Base-by-base conservation (phyloP, 306 rosid genomes). In the Hylodesmum podocarpum region DNA sequence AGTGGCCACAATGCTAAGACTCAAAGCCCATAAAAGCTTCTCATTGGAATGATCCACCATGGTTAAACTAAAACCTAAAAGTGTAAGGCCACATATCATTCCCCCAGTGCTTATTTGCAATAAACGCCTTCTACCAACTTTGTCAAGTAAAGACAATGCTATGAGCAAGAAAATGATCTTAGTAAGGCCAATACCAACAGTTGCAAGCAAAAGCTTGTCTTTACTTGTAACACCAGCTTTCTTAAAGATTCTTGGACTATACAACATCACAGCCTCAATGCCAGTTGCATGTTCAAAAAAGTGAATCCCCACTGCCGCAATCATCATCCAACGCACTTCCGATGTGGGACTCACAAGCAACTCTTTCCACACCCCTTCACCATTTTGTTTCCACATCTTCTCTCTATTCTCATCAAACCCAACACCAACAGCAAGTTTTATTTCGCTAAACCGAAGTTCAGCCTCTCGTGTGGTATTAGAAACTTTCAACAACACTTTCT, bases 221-320 rank as follows among this genome's bases (percentile, higher is more conserved):
- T 87, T 92, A 6, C 15, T 36, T 1, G 70, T 78, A 19, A 95
- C 67, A 6, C 98, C 97, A 6, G 97, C 97, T 78, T 86, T 79
- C 37, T 70, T 88, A 37, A 95, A 92, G 18, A 95, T 89, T 79
- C 97, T 88, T 1, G 97, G 98, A 50, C 98, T 74, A 27, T 88
- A 95, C 53, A 95, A 58, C 72, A 95, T 74, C 4, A 92, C 87
- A 7, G 97, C 96, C 70, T 95, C 97, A 15, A 95, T 92, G 2
- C 98, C 98, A 0, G 91, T 81, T 2, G 91, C 90, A 11, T 95
- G 98, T 58, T 95, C 86, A 8, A 90, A 90, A 40, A 95, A 90
- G 59, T 95, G 97, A 21, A 95, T 78, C 5, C 97, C 98, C 6
- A 95, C 5, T 0, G 86, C 96, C 0, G 96, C 91, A 2, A 86